Evolutionary conservation across 2,329 filamentous ascomycete species (phyloP), one percentile per base, ranked within the genome.

Genomic region (Dactylellina haptotyla): DNA sequence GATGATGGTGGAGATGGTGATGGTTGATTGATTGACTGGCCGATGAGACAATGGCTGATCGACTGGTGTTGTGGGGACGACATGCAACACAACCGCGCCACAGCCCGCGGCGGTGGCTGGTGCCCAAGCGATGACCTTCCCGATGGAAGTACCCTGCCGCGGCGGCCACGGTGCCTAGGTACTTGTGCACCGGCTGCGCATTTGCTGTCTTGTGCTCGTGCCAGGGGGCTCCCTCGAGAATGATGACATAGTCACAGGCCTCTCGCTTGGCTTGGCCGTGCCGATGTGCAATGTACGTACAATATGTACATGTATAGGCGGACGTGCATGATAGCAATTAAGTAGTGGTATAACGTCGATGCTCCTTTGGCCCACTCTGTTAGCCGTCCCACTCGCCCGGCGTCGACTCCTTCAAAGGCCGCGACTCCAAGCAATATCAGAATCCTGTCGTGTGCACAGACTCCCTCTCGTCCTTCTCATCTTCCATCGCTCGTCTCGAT

Each of bases 211-310:
- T 51, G 50, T 51, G 51, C 51, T 56, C 18, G 32, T 20, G 30
- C n/a, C 26, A 18, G 28, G 30, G 23, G 51, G 18, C 2, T 20
- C 16, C 6, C 43, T 8, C 43, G 41, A 48, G 4, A 20, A 59
- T 59, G 63, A 67, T 67, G 63, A 67, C 63, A 67, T 67, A 58
- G 63, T 67, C 63, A 67, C 63, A 59, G 63, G 63, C 63, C 37
- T 26, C 26, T 43, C 53, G 8, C 37, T 57, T 57, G 34, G 32
- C 53, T 16, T 5, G 4, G 5, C 14, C 34, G 8, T 46, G 43
- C 5, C 23, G 20, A 46, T 20, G 20, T 46, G 43, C 43, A 41
- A 41, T 41, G 6, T 16, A 1, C 14, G 18, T 34, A 46, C 20
- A 5, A 46, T 23, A 10, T 46, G 8, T 14, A 20, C 26, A 34